Evolutionary conservation across 2,329 filamentous ascomycete genomes (phyloP).

Genomic region (Teratosphaeria nubilosa): DNA sequence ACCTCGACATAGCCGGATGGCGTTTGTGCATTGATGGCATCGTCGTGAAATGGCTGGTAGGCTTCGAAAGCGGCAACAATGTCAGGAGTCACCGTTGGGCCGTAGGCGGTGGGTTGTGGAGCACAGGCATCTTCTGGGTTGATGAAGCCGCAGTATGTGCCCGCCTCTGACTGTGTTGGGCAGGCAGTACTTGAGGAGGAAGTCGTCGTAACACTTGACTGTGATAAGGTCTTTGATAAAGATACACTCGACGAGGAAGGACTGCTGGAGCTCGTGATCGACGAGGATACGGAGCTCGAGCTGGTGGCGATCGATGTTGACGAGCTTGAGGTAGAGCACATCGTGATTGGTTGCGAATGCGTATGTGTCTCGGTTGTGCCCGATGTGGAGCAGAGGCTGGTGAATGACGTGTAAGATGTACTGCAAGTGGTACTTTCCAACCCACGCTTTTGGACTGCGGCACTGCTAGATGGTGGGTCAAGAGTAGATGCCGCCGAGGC

Average conservation of each 20-base stretch:
- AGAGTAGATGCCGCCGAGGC: conserved; percentile 6
- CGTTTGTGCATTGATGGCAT: conserved; percentile 10
- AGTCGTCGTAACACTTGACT: neutral
- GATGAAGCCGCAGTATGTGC: conserved; percentile 28
- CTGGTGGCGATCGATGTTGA: neutral
- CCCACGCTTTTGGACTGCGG: neutral
- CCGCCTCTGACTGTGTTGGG: conserved; percentile 10
- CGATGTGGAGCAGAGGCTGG: neutral
- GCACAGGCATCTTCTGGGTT: conserved; percentile 30
- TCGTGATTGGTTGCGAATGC: neutral
- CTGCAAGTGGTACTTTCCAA: neutral
- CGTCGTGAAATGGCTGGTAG: conserved; percentile 16
- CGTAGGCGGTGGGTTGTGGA: conserved; percentile 28
- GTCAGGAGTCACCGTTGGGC: conserved; percentile 18
- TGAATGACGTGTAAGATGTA: neutral
- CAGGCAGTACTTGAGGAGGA: conserved; percentile 9
- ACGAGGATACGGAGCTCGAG: neutral
- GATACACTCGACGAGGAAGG: neutral
- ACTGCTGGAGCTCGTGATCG: neutral
- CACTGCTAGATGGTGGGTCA: neutral
- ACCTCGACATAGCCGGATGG: conserved; percentile 17
- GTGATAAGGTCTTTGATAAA: neutral
- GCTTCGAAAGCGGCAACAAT: conserved; percentile 17
- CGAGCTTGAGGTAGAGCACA: neutral
- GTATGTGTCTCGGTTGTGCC: neutral